Evolutionary conservation across 805 yeast species (phyloP).

Genomic region (Brettanomyces naardenensis): DNA sequence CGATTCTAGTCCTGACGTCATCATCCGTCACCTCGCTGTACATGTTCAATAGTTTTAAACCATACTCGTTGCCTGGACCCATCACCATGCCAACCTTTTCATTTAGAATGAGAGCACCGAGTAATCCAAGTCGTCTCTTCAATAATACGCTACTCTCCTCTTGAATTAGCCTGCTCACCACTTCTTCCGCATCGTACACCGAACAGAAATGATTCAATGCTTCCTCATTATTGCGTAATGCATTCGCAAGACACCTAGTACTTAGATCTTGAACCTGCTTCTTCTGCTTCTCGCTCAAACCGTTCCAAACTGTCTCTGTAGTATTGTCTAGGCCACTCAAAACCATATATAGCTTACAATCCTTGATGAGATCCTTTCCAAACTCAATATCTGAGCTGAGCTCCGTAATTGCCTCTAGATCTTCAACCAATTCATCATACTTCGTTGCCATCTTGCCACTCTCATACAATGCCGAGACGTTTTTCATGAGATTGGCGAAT

Average conservation of each 20-base stretch:
- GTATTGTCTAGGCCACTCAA: constrained; percentile 6
- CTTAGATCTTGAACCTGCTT: constrained; percentile 39
- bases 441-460: neutral
- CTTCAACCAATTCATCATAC: neutral
- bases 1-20: constrained; percentile 29
- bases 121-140: constrained; percentile 42
- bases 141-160: constrained; percentile 8
- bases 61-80: constrained; percentile 10
- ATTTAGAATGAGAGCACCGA: constrained; percentile 37
- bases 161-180: constrained; percentile 11
- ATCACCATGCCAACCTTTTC: constrained; percentile 23
- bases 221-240: constrained; percentile 66
- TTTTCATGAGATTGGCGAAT: neutral
- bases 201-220: constrained; percentile 17
- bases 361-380: constrained; percentile 39
- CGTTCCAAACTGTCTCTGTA: too few species aligned
- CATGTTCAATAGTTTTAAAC: constrained; percentile 17
- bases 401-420: constrained; percentile 42
- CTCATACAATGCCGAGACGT: neutral
- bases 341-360: constrained; percentile 26
- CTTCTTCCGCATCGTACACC: constrained; percentile 12
- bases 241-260: constrained; percentile 53
- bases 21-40: constrained; percentile 13
- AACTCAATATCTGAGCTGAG: constrained; percentile 59
- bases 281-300: too few species aligned